These are phyloP conservation scores for Claviceps sp. DNA, from an alignment of 2,329 filamentous ascomycete genomes.

Conservation along the genomic window DNA sequence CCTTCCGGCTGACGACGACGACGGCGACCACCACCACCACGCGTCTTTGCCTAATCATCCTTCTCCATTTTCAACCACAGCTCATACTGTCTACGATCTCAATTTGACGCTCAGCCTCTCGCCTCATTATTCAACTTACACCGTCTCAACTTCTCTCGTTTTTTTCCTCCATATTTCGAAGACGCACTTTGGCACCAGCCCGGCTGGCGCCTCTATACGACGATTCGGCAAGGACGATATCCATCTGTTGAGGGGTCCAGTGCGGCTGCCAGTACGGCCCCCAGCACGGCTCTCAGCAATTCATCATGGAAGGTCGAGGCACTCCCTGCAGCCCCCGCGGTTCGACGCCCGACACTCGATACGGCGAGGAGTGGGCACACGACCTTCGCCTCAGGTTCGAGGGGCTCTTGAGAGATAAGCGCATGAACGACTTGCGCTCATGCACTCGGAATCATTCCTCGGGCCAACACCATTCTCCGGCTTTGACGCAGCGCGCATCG, in stretches of 20 bases:
- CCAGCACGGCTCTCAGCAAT: neutral
- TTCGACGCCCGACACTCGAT: conserved; percentile 21
- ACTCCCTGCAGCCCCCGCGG: conserved; percentile 19
- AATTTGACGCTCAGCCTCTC: neutral
- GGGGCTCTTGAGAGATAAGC: conserved; percentile 70
- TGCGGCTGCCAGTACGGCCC: too few species aligned
- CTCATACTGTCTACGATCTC: too few species aligned
- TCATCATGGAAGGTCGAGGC: conserved; percentile 26
- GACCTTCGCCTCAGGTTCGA: conserved; percentile 77
- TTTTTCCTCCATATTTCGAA: neutral
- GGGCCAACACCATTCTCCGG: conserved; percentile 44
- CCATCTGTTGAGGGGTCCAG: neutral
- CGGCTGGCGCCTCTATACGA: neutral
- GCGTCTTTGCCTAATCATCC: neutral
- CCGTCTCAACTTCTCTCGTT: neutral
- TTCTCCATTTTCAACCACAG: too few species aligned
- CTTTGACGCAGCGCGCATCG: conserved; percentile 35
- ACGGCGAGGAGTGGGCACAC: conserved; percentile 62
- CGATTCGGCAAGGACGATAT: neutral
- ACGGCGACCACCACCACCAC: conserved; percentile 1
- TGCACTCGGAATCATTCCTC: conserved; percentile 45
- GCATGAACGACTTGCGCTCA: conserved; percentile 61
- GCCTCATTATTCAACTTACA: neutral
- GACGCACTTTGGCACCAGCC: neutral
- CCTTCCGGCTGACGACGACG: conserved; percentile 8